Base-by-base conservation (phyloP, 192 early-diverging fungal species). In the Umbelopsis sp. region DNA sequence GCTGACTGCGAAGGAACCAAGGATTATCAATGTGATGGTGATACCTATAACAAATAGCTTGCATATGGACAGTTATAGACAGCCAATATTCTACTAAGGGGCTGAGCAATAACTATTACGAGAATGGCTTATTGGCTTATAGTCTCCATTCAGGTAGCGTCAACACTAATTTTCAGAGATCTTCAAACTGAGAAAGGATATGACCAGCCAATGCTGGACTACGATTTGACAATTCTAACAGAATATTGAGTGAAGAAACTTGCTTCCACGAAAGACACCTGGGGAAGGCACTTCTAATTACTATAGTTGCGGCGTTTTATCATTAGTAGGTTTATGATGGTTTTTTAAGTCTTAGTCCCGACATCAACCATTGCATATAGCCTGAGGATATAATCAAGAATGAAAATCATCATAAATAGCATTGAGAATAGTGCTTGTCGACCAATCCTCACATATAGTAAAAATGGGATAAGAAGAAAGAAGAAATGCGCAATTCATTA, bases 1-100 rank as follows among this genome's bases (percentile, higher is more conserved):
- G 21, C 25, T 46, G 16, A 46, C 25, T 18, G 22, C 53, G 0
- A 23, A 15, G 7, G 69, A 74, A 20, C 69, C 69, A 27, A 30
- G 69, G 1, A 47, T 71, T 33, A 25, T 71, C 46, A 71, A 71
- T 47, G 53, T 71, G 4, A 48, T 8, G 69, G 52, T 18, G 23
- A 50, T 12, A 51, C 30, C 1, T 72, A 66, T 16, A 21, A 25
- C 23, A 33, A 22, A 21, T 64, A 25, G 46, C 16, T 13, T 41
- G 53, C 58, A 20, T 71, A 71, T 30, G 22, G 30, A 44, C 70
- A 71, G 22, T 64, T 46, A 9, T 64, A 71, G 22, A 21, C 55
- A n/a, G 55, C 70, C 53, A 71, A 71, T 64, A 53, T 64, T 20
- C 33, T 71, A 37, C 69, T 12, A 55, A 70, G 41, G 20, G 58